phyloP scores from a whole-genome alignment of 345 rosid genomes.

The Brassica rapa region DNA sequence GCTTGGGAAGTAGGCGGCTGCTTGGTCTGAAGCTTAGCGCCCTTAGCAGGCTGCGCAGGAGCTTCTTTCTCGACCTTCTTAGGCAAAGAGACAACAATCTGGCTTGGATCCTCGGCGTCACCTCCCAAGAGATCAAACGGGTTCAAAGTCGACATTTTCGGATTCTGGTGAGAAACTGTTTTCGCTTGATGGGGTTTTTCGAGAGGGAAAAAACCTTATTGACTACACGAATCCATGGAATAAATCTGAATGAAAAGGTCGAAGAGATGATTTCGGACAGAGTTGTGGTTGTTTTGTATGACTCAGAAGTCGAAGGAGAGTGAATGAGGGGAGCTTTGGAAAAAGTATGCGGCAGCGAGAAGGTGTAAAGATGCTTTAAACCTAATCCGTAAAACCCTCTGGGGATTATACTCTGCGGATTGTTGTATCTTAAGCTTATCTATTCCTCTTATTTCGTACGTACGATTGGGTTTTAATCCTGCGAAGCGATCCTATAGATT shows the following conservation, averaged over 20 bases:
- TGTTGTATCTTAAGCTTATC: background rate
- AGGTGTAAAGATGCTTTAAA: background rate
- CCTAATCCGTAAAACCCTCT: background rate
- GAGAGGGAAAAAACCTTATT: background rate
- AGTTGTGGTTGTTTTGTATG: background rate
- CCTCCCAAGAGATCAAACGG: slow-evolving; percentile 81
- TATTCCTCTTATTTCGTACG: background rate
- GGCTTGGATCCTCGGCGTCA: slow-evolving; percentile 70
- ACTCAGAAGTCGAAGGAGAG: background rate
- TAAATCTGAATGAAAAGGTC: background rate
- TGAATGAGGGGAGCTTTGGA: background rate
- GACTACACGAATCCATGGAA: slow-evolving; percentile 28
- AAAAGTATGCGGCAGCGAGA: background rate
- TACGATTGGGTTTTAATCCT: background rate
- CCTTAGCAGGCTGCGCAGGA: slow-evolving; percentile 45
- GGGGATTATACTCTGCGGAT: background rate
- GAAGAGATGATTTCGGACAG: background rate
- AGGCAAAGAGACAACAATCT: slow-evolving; percentile 56
- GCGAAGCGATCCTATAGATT: background rate
- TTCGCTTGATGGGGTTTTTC: background rate
- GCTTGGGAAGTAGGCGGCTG: slow-evolving; percentile 79
- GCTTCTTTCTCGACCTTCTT: slow-evolving; percentile 44
- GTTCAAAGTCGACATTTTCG: slow-evolving; percentile 74
- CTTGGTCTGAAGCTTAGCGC: slow-evolving; percentile 72
- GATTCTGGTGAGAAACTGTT: background rate